Evolutionary conservation across 2,329 filamentous ascomycete species (phyloP).

Genomic region (Cercospora beticola): DNA sequence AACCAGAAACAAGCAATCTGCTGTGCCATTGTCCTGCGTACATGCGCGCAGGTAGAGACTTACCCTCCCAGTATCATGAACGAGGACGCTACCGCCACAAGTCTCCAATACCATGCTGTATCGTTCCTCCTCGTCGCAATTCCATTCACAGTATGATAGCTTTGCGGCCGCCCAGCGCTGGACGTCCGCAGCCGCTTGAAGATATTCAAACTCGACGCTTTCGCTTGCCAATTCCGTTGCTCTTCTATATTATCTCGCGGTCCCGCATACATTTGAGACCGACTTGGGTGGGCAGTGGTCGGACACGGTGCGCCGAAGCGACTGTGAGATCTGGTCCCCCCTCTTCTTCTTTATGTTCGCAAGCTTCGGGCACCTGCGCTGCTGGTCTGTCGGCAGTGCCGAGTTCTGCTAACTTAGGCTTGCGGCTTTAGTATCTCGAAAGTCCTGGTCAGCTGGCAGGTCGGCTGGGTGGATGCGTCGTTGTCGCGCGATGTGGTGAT

Average conservation of each 20-base stretch:
- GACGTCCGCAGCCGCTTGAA: slow-evolving; percentile 26
- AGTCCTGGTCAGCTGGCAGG: background rate
- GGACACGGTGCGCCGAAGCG: slow-evolving; percentile 6
- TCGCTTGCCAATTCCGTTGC: background rate
- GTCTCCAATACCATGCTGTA: slow-evolving; percentile 51
- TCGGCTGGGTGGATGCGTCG: background rate
- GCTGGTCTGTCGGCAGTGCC: background rate
- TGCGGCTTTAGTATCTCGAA: background rate
- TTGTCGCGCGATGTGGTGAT: background rate
- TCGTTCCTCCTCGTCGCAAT: slow-evolving; percentile 25
- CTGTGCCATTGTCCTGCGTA: background rate
- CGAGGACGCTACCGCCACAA: slow-evolving; percentile 45
- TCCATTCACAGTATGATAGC: slow-evolving; percentile 34
- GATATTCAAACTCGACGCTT: slow-evolving; percentile 26
- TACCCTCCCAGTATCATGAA: slow-evolving; percentile 53
- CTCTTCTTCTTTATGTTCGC: background rate
- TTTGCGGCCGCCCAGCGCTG: slow-evolving; percentile 31
- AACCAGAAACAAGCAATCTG: background rate
- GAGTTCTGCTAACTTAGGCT: background rate
- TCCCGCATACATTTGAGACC: slow-evolving; percentile 12
- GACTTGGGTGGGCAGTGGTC: background rate
- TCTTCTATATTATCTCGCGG: background rate
- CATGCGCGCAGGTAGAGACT: slow-evolving; percentile 27
- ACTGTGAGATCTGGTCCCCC: background rate
- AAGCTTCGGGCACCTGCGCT: background rate